Base-by-base conservation (phyloP, 257 asterid species). In the Phtheirospermum japonicum region DNA sequence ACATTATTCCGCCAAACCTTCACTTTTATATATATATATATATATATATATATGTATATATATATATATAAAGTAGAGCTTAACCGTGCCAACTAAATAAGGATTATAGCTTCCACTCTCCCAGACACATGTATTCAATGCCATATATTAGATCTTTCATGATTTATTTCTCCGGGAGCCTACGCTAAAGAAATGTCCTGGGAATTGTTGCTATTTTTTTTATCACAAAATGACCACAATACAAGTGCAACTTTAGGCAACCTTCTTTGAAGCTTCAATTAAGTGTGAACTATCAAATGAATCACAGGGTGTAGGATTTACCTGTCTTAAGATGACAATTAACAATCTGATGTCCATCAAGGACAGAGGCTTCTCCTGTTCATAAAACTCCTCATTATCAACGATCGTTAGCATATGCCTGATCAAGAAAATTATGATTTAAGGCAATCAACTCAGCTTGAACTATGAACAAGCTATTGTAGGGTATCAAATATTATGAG, bases 351-450 rank as follows among this genome's bases (percentile, higher is more conserved):
- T 89, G 75, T 89, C 99, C 81, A 59, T 73, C 72, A 89, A 76
- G 4, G 85, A 81, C 50, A 93, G 76, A 65, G 97, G 99, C 80
- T 85, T 89, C 81, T 89, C 97, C 63, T 74, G 93, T 67, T 93
- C 99, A 61, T 93, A 93, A 60, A 93, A 93, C 87, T 93, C 99
- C 80, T 89, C 97, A 64, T 87, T 93, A 61, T 93, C 95, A 68
- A 93, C 96, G 70, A 93, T 82, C 74, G 37, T 87, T 78, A 93
- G 83, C 99, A 93, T 93, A 79, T 93, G 87, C 84, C 99, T 93
- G 79, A 65, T 72, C 73, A 77, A 78, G 65, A 73, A 66, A 69
- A 26, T 51, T 5, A 13, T 42, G 17, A 42, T 56, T 20, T 58
- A 26, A 58, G 34, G 54, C 50, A 50, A 70, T 69, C 62, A 70